phyloP scores from a whole-genome alignment of 2,329 filamentous ascomycete species.

The Helicocarpus griseus region DNA sequence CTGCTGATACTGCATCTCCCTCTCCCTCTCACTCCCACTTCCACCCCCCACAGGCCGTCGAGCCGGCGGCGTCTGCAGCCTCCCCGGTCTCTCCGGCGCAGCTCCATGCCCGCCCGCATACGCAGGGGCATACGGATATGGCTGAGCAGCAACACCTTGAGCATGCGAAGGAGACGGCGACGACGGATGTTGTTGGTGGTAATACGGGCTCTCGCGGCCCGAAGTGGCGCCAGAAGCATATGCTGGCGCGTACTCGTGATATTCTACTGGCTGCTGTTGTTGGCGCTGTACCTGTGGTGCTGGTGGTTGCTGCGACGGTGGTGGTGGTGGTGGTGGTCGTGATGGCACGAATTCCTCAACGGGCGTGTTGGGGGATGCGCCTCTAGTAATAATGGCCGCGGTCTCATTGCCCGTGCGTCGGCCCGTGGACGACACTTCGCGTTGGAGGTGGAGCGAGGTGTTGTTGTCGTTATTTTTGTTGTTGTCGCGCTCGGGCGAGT shows the following conservation, averaged over 20 bases:
- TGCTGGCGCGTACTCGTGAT: conserved; percentile 1
- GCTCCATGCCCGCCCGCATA: not conserved
- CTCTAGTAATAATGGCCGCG: not conserved
- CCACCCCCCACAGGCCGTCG: not conserved
- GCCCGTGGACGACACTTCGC: not conserved
- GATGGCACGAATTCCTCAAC: not conserved
- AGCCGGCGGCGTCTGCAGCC: conserved; percentile 7
- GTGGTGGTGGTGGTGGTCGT: not conserved
- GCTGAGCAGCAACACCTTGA: too few species aligned
- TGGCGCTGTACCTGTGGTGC: not conserved
- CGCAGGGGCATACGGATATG: not conserved
- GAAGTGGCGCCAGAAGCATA: not conserved
- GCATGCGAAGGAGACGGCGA: too few species aligned
- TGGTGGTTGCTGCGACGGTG: not conserved
- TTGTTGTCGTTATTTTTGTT: too few species aligned
- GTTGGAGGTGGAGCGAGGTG: too few species aligned
- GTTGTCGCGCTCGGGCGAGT: too few species aligned
- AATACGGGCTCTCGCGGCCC: conserved; percentile 1
- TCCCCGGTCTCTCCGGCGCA: too few species aligned
- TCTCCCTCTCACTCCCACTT: not conserved
- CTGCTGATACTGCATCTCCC: not conserved
- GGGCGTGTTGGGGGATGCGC: not conserved
- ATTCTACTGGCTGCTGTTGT: conserved; percentile 9
- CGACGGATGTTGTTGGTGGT: too few species aligned
- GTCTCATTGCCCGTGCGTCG: not conserved